Base-by-base conservation (phyloP, 2,329 filamentous ascomycete genomes). In the Blastomyces emzantsi region DNA sequence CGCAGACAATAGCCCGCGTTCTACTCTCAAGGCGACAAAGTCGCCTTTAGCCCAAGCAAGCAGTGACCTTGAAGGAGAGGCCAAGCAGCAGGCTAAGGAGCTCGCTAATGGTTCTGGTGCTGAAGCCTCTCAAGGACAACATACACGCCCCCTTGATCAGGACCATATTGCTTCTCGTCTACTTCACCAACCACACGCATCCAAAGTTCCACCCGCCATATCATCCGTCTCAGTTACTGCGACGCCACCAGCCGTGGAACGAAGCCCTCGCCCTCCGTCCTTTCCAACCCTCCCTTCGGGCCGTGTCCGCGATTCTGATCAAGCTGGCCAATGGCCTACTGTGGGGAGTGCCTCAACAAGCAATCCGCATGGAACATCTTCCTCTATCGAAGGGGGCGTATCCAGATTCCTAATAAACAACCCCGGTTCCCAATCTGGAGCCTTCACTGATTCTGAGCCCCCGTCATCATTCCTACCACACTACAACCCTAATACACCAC, bases 221-320 rank as follows among this genome's bases (percentile, higher is more conserved):
- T 79, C 78, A 41, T 79, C 78, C 6, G 74, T 80, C 28, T 80
- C 77, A n/a, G 78, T 77, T 17, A 76, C 75, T 58, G 78, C 74
- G 4, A 76, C 74, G 52, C 76, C 77, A 5, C 69, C 71, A 47
- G 69, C 70, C 39, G 66, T 73, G 52, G 71, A 76, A 68, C 67
- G 73, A 39, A 64, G 73, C 63, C 73, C 75, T n/a, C 71, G 73
- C 64, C 74, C 71, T 64, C 69, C 72, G 59, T 75, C 74, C 58
- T 67, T 77, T 43, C 70, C 73, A 25, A 78, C 73, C 61, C 65
- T 77, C 51, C 70, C 73, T 63, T 70, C 73, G 58, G 72, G 67
- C 60, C 69, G 74, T 49, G 71, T 73, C 52, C 64, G 70, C 43
- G 72, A 72, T 9, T 68, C 60, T 0, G 52, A 64, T 5, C 63